These are phyloP conservation scores for Beauveria varroae DNA, from an alignment of 2,329 filamentous ascomycete species.

Conservation along the genomic window DNA sequence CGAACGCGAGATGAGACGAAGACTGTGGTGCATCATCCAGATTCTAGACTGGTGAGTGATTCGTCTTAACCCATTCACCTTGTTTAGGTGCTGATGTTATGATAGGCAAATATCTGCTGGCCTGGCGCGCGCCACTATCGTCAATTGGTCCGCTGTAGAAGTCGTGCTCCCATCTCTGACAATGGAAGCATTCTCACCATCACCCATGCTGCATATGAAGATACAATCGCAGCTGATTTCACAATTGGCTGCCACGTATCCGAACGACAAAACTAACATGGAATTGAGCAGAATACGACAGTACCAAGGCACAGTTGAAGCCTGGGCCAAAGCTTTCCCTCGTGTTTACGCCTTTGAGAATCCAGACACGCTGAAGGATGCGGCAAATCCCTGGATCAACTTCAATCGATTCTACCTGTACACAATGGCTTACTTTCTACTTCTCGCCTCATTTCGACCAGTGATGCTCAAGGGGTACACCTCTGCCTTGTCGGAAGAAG, in stretches of 20 bases:
- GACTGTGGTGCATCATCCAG: constrained; percentile 30
- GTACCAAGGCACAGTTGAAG: constrained; percentile 29
- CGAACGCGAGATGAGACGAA: constrained; percentile 29
- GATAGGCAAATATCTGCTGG: constrained; percentile 29
- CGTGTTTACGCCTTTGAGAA: constrained; percentile 29
- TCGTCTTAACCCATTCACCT: no score
- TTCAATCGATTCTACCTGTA: constrained; percentile 40
- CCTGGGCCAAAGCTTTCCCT: constrained; percentile 36
- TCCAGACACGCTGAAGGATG: constrained; percentile 35
- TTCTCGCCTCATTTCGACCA: constrained; percentile 36
- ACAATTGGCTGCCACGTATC: constrained; percentile 19
- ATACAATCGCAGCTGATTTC: constrained; percentile 28
- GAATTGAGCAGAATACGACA: constrained; percentile 22
- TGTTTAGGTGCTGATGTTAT: neutral
- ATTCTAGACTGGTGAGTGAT: constrained; percentile 30
- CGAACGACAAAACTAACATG: constrained; percentile 21
- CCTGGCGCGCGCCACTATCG: constrained; percentile 15
- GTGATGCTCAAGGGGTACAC: constrained; percentile 33
- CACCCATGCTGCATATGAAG: constrained; percentile 24
- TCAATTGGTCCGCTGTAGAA: constrained; percentile 12
- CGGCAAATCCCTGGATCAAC: constrained; percentile 32
- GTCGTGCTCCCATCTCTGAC: constrained; percentile 12
- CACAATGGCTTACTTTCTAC: constrained; percentile 35
- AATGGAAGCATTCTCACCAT: constrained; percentile 12
- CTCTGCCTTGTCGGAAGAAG: constrained; percentile 20